These are phyloP conservation scores for Russula earlei DNA, from an alignment of 768 basidiomycete genomes.

Conservation along the genomic window DNA sequence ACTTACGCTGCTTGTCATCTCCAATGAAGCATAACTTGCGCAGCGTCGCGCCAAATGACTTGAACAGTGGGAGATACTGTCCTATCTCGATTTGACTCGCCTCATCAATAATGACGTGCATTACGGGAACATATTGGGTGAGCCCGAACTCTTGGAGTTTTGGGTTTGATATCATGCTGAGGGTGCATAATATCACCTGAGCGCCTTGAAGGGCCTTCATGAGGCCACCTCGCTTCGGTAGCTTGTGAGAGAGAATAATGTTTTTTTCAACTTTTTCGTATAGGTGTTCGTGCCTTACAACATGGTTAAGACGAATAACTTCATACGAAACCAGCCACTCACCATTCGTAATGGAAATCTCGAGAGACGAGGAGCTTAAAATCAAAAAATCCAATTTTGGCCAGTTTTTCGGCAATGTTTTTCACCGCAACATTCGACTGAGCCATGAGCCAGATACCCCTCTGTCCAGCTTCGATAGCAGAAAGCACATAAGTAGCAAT, in stretches of 20 bases:
- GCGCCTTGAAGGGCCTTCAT: constrained; percentile 31
- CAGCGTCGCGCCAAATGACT: constrained; percentile 23
- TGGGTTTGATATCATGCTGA: constrained; percentile 58
- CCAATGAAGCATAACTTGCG: constrained; percentile 34
- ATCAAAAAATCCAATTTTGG: constrained; percentile 38
- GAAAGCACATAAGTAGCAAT: constrained; percentile 28
- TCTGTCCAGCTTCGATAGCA: constrained; percentile 21
- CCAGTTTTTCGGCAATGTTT: constrained; percentile 78
- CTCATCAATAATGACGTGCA: constrained; percentile 31
- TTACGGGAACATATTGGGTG: constrained; percentile 24
- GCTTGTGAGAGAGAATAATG: constrained; percentile 42
- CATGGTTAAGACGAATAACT: not conserved
- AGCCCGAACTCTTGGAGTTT: constrained; percentile 16
- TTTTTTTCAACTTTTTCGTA: constrained; percentile 42
- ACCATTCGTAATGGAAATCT: constrained; percentile 64
- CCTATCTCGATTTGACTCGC: constrained; percentile 25
- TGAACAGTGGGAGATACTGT: constrained; percentile 26
- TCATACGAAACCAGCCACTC: constrained; percentile 22
- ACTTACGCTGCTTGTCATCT: constrained; percentile 35
- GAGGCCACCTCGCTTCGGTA: constrained; percentile 20
- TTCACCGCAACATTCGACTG: constrained; percentile 86
- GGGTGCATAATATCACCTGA: constrained; percentile 63
- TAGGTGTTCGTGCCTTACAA: constrained; percentile 69
- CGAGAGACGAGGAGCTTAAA: constrained; percentile 67
- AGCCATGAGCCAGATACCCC: constrained; percentile 70